A percentile compares a stretch with the other conserved stretches of the same genome.
phyloP scores from a whole-genome alignment of 345 rosid species.

The Euphorbia pulcherrima region DNA sequence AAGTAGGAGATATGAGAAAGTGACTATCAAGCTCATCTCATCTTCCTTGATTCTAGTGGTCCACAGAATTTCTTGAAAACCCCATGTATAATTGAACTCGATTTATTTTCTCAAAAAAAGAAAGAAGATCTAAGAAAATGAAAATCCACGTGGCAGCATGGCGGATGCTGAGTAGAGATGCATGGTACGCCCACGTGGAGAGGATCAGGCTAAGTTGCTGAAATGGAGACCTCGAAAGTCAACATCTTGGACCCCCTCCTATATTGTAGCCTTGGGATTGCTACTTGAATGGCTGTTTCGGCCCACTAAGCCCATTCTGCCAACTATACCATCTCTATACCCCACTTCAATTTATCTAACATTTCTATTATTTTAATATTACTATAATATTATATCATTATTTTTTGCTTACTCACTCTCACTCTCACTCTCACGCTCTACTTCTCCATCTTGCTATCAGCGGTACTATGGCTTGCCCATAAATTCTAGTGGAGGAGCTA shows the following conservation, averaged over 20 bases:
- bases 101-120: background rate
- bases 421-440: background rate
- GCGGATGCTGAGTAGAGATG: conserved; percentile 30
- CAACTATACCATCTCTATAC: conserved; percentile 36
- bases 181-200: conserved; percentile 40
- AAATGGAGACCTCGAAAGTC: background rate
- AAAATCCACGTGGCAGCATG: conserved; percentile 24
- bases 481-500: too few species aligned
- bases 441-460: conserved; percentile 10
- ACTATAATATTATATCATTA: background rate
- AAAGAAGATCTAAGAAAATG: background rate
- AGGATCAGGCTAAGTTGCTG: conserved; percentile 25
- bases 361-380: background rate
- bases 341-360: conserved; percentile 18
- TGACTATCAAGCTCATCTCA: conserved; percentile 20
- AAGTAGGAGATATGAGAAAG: conserved; percentile 40
- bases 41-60: conserved; percentile 24
- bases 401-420: background rate
- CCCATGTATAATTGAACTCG: background rate
- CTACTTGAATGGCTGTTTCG: conserved; percentile 29
- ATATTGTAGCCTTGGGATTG: conserved; percentile 27
- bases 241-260: conserved; percentile 22
- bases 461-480: too few species aligned
- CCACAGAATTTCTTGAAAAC: background rate
- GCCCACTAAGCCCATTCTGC: conserved; percentile 51